Percentiles rank a stretch among this genome's conserved stretches.
These are phyloP conservation scores for Fraxinus xanthoxyloides DNA, from an alignment of 305 asterid genomes.

Conservation along the genomic window DNA sequence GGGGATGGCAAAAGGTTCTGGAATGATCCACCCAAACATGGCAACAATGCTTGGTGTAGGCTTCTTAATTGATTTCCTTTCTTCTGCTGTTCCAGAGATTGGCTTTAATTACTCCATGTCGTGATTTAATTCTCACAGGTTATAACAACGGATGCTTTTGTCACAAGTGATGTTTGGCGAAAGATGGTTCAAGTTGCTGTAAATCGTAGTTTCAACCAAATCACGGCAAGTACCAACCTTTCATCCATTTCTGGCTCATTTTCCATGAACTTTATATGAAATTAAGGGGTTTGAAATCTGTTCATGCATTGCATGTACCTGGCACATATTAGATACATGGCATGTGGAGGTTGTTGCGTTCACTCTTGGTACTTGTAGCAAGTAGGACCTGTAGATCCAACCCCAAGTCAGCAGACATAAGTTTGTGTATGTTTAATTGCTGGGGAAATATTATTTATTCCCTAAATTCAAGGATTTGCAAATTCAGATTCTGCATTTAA, in stretches of 20 bases:
- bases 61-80: constrained; percentile 16
- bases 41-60: constrained; percentile 97
- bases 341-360: neutral
- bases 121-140: constrained; percentile 52
- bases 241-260: constrained; percentile 9
- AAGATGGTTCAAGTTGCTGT: constrained; percentile 88
- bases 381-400: neutral
- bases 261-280: constrained; percentile 1
- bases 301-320: constrained; percentile 5
- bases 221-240: constrained; percentile 62
- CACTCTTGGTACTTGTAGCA: neutral
- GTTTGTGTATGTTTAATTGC: neutral
- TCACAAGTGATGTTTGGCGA: constrained; percentile 84
- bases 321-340: neutral
- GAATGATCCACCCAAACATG: constrained; percentile 99
- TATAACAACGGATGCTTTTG: constrained; percentile 84
- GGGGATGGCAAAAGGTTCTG: constrained; percentile 98
- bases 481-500: neutral
- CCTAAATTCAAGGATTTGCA: neutral
- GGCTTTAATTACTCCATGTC: constrained; percentile 16
- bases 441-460: neutral
- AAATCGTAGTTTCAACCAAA: constrained; percentile 91
- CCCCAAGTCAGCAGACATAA: neutral
- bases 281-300: neutral
- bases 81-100: constrained; percentile 8